Evolutionary conservation across 2,329 filamentous ascomycete species (phyloP), one percentile per base, ranked within the genome.

Genomic region (Teratosphaeria destructans): DNA sequence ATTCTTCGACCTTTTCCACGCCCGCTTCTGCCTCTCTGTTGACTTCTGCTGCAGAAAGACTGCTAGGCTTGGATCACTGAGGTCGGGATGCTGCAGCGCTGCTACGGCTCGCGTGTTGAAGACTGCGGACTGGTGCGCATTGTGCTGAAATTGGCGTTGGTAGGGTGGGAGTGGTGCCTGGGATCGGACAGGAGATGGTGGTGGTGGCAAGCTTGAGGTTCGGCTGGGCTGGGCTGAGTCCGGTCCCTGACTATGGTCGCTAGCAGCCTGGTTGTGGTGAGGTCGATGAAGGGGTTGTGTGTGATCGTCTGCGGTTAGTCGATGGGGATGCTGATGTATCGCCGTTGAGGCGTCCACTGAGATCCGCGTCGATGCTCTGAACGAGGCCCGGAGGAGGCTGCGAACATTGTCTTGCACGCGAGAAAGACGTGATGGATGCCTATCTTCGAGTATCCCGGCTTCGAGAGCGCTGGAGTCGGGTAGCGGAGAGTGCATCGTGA

Each of bases 401-500:
- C 70, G 64, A 43, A 72, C 70, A 60, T 69, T 71, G 59, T 71
- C 68, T 59, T 71, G 68, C 1, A 72, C 68, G 54, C 67, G 67
- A 35, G 67, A 68, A 8, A 65, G 57, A 37, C 65, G 66, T 35
- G 70, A 62, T 29, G 67, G 66, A 52, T 54, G 55, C 16, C 64
- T 59, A 59, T 72, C 68, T 58, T 69, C 68, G 57, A 72, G 52
- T 26, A 72, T 68, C n/a, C 70, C 70, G 39, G 69, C 66, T 61
- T 72, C 70, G 19, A 72, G 58, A 16, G 66, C 64, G 56, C 67
- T 67, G 37, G 68, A 66, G 59, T 71, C 68, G n/a, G 70, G 68
- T 1, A 71, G 63, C 27, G 68, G 68, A 27, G 60, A 62, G 43
- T 66, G 62, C 57, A 71, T 69, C 8, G 14, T 54, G 12, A 19